Evolutionary conservation across 345 rosid species (phyloP), one percentile per base, ranked within the genome.

Genomic region (Draba incana): DNA sequence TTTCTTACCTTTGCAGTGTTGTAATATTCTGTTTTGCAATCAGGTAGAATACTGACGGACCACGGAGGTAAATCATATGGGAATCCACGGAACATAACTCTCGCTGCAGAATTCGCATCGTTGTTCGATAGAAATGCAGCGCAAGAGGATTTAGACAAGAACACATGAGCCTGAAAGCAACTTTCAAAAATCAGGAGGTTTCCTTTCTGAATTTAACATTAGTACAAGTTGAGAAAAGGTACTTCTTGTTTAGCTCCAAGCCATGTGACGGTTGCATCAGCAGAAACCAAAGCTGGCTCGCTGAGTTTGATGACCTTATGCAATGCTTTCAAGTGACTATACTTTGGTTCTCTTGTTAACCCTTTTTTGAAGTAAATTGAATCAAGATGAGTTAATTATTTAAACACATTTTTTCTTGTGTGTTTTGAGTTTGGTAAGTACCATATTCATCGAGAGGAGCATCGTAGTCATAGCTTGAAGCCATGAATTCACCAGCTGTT

Each of bases 381-480:
- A 35, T 44, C 38, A 55, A 20, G 27, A 28, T 62, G 69, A 57
- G 62, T 55, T 24, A 10, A 35, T 61, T 46, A 57, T 70, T 38
- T 9, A 44, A 4, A 27, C 5, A 51, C 0, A 43, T 10, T 5
- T 11, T 14, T 41, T 5, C 0, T 4, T 11, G 25, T 39, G 5
- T 23, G 6, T 15, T 59, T 43, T 9, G 44, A 5, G 57, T 11
- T 68, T 50, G 48, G 15, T 28, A 76, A 52, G 30, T 74, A 93
- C 99, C 99, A 44, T 74, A 94, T 84, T 94, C 98, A 79, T 94
- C 99, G 5, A 94, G 72, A 69, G 98, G 99, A 80, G 97, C 99
- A 55, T 89, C 99, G 47, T 94, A 94, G 63, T 94, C 99, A 61
- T 94, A 92, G 80, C 96, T 94, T 59, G 99, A 86, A 30, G 99